Evolutionary conservation across 208 protist species (phyloP).

Genomic region (Phytomonas sp.): DNA sequence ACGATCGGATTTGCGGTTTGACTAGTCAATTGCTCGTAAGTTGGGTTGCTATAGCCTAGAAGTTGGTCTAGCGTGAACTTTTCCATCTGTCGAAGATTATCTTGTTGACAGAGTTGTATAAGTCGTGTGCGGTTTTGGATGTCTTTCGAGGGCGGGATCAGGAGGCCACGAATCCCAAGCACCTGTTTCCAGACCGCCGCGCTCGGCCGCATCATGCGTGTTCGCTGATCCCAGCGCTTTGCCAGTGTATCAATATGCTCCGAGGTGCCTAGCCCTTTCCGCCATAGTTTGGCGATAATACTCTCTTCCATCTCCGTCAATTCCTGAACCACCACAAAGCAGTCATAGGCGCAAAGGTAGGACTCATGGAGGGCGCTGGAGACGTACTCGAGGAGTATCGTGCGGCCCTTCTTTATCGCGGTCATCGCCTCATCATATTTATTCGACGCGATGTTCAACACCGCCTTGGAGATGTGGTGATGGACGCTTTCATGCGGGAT

Average conservation of each 20-base stretch:
- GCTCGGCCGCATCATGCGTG: slow-evolving; percentile 88
- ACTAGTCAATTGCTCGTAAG: slow-evolving; percentile 60
- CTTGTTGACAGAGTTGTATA: slow-evolving; percentile 89
- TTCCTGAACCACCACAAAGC: slow-evolving; percentile 94
- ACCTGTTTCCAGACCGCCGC: slow-evolving; percentile 95
- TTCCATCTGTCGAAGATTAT: slow-evolving; percentile 62
- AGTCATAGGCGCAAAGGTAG: slow-evolving; percentile 88
- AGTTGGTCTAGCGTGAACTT: slow-evolving; percentile 73
- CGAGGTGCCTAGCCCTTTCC: slow-evolving; percentile 39
- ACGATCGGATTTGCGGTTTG: slow-evolving; percentile 65
- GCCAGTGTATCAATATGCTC: slow-evolving; percentile 75
- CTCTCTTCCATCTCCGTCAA: slow-evolving; percentile 98
- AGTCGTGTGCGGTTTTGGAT: slow-evolving; percentile 96
- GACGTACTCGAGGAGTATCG: slow-evolving; percentile 61
- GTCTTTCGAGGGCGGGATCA: slow-evolving; percentile 89
- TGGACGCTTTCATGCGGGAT: slow-evolving; percentile 50
- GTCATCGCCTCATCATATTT: slow-evolving; percentile 48
- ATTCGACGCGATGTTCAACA: slow-evolving; percentile 37
- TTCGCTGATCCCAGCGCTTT: slow-evolving; percentile 88
- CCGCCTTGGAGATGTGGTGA: slow-evolving; percentile 57
- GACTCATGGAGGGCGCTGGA: slow-evolving; percentile 79
- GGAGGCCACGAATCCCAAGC: slow-evolving; percentile 90
- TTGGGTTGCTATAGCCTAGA: slow-evolving; percentile 49
- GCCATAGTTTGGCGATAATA: slow-evolving; percentile 71
- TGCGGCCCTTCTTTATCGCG: slow-evolving; percentile 47